Percentiles rank a stretch among this genome's conserved stretches.
phyloP scores from a whole-genome alignment of 2,329 filamentous ascomycete genomes.

The Cordyceps tenuipes region DNA sequence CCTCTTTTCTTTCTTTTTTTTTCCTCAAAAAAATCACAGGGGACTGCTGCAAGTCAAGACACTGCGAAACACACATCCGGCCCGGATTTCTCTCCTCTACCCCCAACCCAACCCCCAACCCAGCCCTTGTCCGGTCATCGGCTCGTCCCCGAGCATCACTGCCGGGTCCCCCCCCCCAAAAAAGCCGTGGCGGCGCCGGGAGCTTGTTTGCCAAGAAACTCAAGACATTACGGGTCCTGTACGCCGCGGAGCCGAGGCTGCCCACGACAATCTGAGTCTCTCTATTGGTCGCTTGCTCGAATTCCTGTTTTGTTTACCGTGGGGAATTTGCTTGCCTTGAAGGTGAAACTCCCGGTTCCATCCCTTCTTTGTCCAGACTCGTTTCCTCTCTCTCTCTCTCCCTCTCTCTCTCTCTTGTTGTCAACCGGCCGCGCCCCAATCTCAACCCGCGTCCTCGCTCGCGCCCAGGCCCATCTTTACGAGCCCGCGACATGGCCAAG shows the following conservation, averaged over 20 bases:
- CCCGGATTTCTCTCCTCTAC: no score
- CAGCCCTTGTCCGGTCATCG: not conserved
- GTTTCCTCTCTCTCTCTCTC: no score
- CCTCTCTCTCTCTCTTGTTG: no score
- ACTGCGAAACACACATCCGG: no score
- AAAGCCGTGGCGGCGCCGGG: no score
- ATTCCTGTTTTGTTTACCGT: not conserved
- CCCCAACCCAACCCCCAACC: not conserved
- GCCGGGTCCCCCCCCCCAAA: no score
- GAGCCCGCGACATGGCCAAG: no score
- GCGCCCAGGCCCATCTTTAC: no score
- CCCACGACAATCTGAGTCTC: not conserved
- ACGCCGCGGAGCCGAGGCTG: not conserved
- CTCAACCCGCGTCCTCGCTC: no score
- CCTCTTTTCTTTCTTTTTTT: not conserved
- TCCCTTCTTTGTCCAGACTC: not conserved
- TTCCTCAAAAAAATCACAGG: not conserved
- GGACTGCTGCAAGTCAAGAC: no score
- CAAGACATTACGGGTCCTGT: not conserved
- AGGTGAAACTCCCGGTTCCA: not conserved
- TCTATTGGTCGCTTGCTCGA: not conserved
- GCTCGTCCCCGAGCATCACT: no score
- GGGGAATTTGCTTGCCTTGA: conserved; percentile 9
- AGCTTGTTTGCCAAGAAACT: not conserved
- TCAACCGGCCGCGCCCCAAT: no score